These are phyloP conservation scores for Pythium monospermum DNA, from an alignment of 352 stramenopile species.

Conservation along the genomic window DNA sequence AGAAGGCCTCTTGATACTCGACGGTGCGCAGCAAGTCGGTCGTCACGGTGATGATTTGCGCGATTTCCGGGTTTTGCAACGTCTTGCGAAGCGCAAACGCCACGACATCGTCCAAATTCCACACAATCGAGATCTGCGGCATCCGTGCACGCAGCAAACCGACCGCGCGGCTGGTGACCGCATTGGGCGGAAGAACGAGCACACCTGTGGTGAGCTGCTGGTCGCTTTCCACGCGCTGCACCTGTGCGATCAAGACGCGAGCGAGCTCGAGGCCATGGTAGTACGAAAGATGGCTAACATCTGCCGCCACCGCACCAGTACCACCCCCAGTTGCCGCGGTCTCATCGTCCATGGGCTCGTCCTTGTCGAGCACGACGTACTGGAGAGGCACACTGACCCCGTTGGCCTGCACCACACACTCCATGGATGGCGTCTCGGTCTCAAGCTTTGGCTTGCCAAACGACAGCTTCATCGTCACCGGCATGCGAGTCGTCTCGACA, in stretches of 20 bases:
- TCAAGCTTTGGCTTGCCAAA: not conserved
- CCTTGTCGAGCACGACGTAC: slow-evolving; percentile 24
- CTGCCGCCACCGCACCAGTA: too few species aligned
- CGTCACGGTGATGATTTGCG: slow-evolving; percentile 27
- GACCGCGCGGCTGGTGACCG: slow-evolving; percentile 30
- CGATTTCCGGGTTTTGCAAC: slow-evolving; percentile 32
- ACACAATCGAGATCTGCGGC: slow-evolving; percentile 35
- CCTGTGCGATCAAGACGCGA: slow-evolving; percentile 35
- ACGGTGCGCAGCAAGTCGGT: slow-evolving; percentile 33
- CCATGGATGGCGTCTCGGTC: slow-evolving; percentile 21
- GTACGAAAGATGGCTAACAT: slow-evolving; percentile 13
- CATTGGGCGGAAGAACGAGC: slow-evolving; percentile 38
- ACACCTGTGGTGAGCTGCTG: slow-evolving; percentile 34
- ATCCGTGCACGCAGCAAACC: slow-evolving; percentile 35
- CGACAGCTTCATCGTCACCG: slow-evolving; percentile 37
- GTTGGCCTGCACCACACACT: slow-evolving; percentile 36
- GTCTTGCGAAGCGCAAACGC: slow-evolving; percentile 39
- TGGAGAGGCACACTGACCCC: slow-evolving; percentile 29
- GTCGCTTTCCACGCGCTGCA: slow-evolving; percentile 25
- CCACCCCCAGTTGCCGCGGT: slow-evolving; percentile 5
- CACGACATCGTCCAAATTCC: slow-evolving; percentile 43
- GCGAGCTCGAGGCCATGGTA: slow-evolving; percentile 54
- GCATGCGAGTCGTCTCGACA: slow-evolving; percentile 10
- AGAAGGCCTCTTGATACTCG: slow-evolving; percentile 7
- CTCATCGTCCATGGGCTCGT: slow-evolving; percentile 15